Conservation (phyloP, 805 yeast genomes). For the Cyberlindnera japonica region DNA sequence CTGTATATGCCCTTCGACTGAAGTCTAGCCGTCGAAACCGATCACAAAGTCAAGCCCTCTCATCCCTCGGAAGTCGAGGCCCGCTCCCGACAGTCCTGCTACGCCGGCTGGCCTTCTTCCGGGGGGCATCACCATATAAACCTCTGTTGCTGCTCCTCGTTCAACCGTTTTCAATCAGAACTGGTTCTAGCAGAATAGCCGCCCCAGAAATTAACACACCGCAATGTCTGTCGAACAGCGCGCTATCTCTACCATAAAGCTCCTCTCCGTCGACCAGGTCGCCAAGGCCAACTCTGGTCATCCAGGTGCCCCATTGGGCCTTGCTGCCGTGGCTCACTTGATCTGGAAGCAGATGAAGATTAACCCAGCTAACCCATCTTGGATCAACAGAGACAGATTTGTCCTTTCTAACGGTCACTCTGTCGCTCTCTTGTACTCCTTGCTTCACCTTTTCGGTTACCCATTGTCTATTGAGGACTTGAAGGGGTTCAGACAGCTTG, state of each 20-base stretch:
- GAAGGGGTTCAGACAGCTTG: conserved; percentile 81
- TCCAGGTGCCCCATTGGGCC: conserved; percentile 99
- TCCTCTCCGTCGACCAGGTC: conserved; percentile 83
- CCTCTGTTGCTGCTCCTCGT: background rate
- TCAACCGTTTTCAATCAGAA: too few relatives aligned
- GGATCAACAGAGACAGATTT: conserved; percentile 94
- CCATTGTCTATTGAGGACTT: conserved; percentile 77
- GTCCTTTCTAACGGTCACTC: conserved; percentile 96
- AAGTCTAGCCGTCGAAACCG: too few relatives aligned
- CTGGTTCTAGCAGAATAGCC: too few relatives aligned
- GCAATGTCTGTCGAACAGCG: conserved; percentile 45
- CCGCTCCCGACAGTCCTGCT: too few relatives aligned
- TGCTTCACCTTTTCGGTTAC: conserved; percentile 84
- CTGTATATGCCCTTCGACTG: too few relatives aligned
- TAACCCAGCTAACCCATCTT: conserved; percentile 85
- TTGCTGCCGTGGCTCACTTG: conserved; percentile 94
- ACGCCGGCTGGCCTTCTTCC: conserved; percentile 1
- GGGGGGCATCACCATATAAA: conserved; percentile 1
- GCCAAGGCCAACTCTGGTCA: conserved; percentile 92
- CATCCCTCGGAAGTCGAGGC: too few relatives aligned
- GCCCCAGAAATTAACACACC: background rate
- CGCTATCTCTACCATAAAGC: conserved; percentile 85
- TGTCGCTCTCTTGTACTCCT: conserved; percentile 79
- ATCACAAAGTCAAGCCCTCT: too few relatives aligned
- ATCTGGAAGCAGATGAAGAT: conserved; percentile 74